Base-by-base conservation (phyloP, 164 flowering plant species). In the Magnolia kwangsiensis region DNA sequence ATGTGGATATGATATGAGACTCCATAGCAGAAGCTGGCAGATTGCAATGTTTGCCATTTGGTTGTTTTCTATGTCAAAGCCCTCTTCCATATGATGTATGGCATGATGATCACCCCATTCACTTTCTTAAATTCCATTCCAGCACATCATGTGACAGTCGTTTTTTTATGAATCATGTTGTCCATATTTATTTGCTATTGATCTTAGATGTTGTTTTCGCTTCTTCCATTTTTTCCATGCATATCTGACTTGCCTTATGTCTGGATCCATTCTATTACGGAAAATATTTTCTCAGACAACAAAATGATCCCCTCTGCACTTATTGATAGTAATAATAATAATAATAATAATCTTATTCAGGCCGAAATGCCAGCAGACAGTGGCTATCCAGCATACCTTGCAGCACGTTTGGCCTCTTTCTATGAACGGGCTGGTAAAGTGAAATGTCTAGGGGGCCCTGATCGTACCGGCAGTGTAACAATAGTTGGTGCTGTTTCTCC, bases 401-500 rank as follows among this genome's bases (percentile, higher is more conserved):
- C 99, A 55, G 97, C 99, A 58, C 95, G 98, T 81, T 86, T 96
- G 72, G 99, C 99, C 27, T 94, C 98, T 31, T 96, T 96, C 82
- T 96, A 96, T 80, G 98, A 96, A 78, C 97, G 99, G 81, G 99
- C 99, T 81, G 99, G 98, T 76, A 96, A 96, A 87, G 99, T 96
- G 73, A 96, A 92, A 84, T 96, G 99, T 80, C 95, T 96, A 71
- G 99, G 99, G 79, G 88, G 95, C 20, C 99, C 99, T 69, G 97
- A 96, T 78, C 95, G 99, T 80, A 92, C 74, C 81, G 99, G 99
- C 45, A 94, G 98, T 94, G 98, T 96, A 67, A 96, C 99, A 72
- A 96, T 96, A 80, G 99, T 96, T 67, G 99, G 99, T 85, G 99
- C 99, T 77, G 99, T 96, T 84, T 94, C 98, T 75, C 99, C 99